Percentiles rank a stretch among this genome's conserved stretches.
These are phyloP conservation scores for Quercus variabilis DNA, from an alignment of 306 rosid species.

Conservation along the genomic window DNA sequence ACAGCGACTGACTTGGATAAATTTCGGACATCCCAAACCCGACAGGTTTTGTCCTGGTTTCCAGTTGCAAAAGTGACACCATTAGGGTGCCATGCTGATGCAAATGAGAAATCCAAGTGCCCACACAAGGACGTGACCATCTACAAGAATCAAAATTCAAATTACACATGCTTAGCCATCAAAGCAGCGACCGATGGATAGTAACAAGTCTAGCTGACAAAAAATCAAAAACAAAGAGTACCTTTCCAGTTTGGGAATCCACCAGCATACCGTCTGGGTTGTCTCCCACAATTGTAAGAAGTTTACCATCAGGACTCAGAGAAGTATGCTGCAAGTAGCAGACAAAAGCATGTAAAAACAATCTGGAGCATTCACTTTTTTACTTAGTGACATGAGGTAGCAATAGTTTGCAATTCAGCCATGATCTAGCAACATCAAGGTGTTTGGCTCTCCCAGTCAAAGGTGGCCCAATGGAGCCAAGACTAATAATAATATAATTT, in stretches of 20 bases:
- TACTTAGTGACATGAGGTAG: not conserved
- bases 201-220: not conserved
- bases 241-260: slow-evolving; percentile 95
- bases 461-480: not conserved
- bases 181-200: not conserved
- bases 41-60: slow-evolving; percentile 87
- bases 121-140: slow-evolving; percentile 52
- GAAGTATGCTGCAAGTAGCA: slow-evolving; percentile 68
- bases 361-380: not conserved
- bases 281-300: slow-evolving; percentile 74
- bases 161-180: not conserved
- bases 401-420: not conserved
- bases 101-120: slow-evolving; percentile 85
- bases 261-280: slow-evolving; percentile 75
- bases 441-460: not conserved
- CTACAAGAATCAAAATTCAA: slow-evolving; percentile 39
- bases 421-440: not conserved
- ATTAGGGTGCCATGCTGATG: slow-evolving; percentile 88
- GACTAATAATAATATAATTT: not conserved
- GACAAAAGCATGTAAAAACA: not conserved
- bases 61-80: slow-evolving; percentile 81
- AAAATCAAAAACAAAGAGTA: slow-evolving; percentile 12
- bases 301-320: slow-evolving; percentile 75
- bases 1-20: slow-evolving; percentile 74
- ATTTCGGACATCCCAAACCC: slow-evolving; percentile 83